Conservation (phyloP, 2,329 filamentous ascomycete genomes). For the Hysterium pulicare region DNA sequence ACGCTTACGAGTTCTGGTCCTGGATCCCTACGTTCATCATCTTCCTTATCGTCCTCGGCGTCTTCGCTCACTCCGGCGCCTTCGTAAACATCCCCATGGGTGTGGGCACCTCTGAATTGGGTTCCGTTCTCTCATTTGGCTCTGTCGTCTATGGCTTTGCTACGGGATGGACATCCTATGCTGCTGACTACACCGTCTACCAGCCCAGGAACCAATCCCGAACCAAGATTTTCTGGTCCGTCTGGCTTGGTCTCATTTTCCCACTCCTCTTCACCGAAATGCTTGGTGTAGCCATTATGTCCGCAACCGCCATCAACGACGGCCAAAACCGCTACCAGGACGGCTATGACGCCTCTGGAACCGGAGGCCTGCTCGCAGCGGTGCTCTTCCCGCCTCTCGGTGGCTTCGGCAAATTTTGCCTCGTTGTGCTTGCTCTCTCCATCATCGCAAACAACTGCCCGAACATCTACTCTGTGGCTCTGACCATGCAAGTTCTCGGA, state of each 20-base stretch:
- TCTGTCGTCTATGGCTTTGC: conserved; percentile 66
- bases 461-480: conserved; percentile 63
- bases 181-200: conserved; percentile 78
- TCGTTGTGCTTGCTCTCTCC: conserved; percentile 62
- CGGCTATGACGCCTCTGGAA: conserved; percentile 56
- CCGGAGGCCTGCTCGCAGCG: conserved; percentile 65
- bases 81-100: conserved; percentile 62
- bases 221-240: conserved; percentile 64
- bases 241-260: conserved; percentile 66
- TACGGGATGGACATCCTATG: conserved; percentile 71
- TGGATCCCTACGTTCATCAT: conserved; percentile 73
- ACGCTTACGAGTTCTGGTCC: conserved; percentile 70
- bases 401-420: conserved; percentile 69
- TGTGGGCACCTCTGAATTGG: conserved; percentile 57
- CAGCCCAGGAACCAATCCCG: conserved; percentile 62
- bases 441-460: conserved; percentile 70
- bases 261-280: conserved; percentile 72
- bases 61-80: conserved; percentile 63
- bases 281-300: conserved; percentile 67
- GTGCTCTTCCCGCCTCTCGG: conserved; percentile 63
- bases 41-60: conserved; percentile 67
- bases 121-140: conserved; percentile 62
- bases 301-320: conserved; percentile 56
- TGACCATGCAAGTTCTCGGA: conserved; percentile 64
- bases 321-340: conserved; percentile 53